Conservation (phyloP, 2,329 filamentous ascomycete genomes). For the Mollisia scopiformis region DNA sequence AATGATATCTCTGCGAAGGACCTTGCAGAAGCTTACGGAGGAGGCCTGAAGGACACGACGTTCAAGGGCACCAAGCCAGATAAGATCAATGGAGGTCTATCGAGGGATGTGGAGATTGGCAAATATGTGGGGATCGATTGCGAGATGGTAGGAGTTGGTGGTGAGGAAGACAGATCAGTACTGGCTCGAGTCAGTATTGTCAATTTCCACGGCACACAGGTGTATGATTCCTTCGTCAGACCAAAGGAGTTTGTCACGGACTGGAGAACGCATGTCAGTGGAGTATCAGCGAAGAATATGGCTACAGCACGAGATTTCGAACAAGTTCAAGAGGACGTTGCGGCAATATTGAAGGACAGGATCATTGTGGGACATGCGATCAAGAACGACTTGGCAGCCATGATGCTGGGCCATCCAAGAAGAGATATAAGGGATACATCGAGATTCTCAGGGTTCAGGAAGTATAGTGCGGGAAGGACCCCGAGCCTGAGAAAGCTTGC, state of each 20-base stretch:
- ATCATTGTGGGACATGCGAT: constrained; percentile 85
- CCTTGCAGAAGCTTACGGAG: constrained; percentile 63
- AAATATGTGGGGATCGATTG: constrained; percentile 95
- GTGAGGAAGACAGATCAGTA: constrained; percentile 69
- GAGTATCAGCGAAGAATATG: constrained; percentile 77
- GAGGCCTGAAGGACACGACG: constrained; percentile 53
- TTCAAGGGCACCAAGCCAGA: constrained; percentile 49
- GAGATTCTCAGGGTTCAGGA: constrained; percentile 73
- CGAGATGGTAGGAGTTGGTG: constrained; percentile 94
- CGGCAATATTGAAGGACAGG: constrained; percentile 67
- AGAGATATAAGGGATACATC: constrained; percentile 85
- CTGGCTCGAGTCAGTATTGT: constrained; percentile 88
- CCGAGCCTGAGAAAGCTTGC: constrained; percentile 66
- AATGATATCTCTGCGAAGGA: constrained; percentile 63
- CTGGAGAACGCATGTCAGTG: constrained; percentile 87
- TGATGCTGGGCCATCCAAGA: constrained; percentile 78
- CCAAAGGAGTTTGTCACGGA: constrained; percentile 81
- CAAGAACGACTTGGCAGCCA: constrained; percentile 73
- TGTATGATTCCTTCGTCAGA: constrained; percentile 92
- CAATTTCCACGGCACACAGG: constrained; percentile 88
- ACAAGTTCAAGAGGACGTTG: constrained; percentile 75
- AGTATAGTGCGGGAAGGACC: constrained; percentile 67
- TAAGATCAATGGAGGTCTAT: constrained; percentile 66
- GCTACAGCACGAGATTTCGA: constrained; percentile 70
- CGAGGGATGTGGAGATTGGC: constrained; percentile 68